These are phyloP conservation scores for Wickerhamiella pararugosa DNA, from an alignment of 1,139 yeast genomes.

Conservation along the genomic window DNA sequence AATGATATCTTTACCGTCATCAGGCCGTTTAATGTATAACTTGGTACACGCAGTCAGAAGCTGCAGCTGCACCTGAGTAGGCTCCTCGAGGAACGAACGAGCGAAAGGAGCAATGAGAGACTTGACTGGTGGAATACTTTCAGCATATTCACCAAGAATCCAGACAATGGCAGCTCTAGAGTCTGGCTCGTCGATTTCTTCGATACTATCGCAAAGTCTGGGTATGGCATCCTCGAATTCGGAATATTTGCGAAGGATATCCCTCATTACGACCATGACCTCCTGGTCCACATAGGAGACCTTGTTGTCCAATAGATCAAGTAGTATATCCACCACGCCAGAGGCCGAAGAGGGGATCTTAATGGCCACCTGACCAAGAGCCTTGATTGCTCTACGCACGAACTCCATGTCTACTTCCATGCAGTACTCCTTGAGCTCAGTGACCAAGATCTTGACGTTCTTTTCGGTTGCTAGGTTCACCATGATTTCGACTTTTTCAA, in stretches of 20 bases:
- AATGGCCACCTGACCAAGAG: constrained; percentile 81
- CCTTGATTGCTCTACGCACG: constrained; percentile 65
- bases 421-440: constrained; percentile 81
- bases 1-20: constrained; percentile 34
- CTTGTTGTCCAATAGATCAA: constrained; percentile 63
- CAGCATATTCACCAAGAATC: constrained; percentile 81
- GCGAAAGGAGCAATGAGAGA: constrained; percentile 36
- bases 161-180: constrained; percentile 70
- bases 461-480: constrained; percentile 62
- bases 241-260: constrained; percentile 68
- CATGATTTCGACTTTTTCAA: constrained; percentile 85
- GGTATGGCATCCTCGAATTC: constrained; percentile 57
- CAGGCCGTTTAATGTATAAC: constrained; percentile 40
- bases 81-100: constrained; percentile 54
- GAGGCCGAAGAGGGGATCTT: constrained; percentile 45
- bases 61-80: constrained; percentile 60
- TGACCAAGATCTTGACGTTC: constrained; percentile 54
- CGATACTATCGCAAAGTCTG: constrained; percentile 44
- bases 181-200: constrained; percentile 44
- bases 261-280: constrained; percentile 57
- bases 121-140: constrained; percentile 43
- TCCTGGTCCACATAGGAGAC: constrained; percentile 62
- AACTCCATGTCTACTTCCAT: constrained; percentile 90
- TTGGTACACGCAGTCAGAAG: constrained; percentile 69
- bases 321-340: constrained; percentile 63